A percentile compares a stretch with the other conserved stretches of the same genome.
phyloP scores from a whole-genome alignment of 2,329 filamentous ascomycete genomes.

The Penicillium sp. region DNA sequence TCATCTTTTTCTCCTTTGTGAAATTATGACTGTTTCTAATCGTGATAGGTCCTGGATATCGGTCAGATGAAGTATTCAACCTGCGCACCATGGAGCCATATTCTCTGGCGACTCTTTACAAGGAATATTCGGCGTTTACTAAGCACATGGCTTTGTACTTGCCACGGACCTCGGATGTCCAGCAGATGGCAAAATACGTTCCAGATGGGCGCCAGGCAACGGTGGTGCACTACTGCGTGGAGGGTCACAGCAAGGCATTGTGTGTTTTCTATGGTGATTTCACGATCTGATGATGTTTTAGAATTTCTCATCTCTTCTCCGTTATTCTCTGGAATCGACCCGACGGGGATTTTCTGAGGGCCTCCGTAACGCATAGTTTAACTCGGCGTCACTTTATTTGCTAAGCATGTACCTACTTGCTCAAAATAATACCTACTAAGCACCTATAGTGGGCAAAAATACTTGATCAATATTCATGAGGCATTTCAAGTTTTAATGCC shows the following conservation, averaged over 20 bases:
- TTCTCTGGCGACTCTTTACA: constrained; percentile 62
- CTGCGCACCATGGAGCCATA: constrained; percentile 88
- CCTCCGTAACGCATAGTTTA: neutral
- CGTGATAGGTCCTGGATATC: constrained; percentile 61
- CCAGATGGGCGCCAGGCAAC: constrained; percentile 59
- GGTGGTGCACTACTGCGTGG: constrained; percentile 87
- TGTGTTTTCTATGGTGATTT: constrained; percentile 61
- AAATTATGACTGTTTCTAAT: constrained; percentile 6
- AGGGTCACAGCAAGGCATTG: constrained; percentile 78
- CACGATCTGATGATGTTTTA: constrained; percentile 30
- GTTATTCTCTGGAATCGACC: neutral
- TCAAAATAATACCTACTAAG: neutral
- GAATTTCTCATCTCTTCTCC: neutral
- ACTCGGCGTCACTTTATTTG: neutral
- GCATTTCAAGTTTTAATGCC: no score
- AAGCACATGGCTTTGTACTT: constrained; percentile 71
- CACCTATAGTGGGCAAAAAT: neutral
- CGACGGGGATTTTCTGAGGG: neutral
- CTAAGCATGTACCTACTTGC: neutral
- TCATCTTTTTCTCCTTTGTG: neutral
- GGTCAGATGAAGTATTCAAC: constrained; percentile 71
- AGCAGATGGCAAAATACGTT: constrained; percentile 66
- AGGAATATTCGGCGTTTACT: constrained; percentile 56
- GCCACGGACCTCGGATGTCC: constrained; percentile 78
- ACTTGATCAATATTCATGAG: no score